A percentile compares a stretch with the other conserved stretches of the same genome.
Conservation (phyloP, 345 rosid genomes). For the Moricandia moricandioides region DNA sequence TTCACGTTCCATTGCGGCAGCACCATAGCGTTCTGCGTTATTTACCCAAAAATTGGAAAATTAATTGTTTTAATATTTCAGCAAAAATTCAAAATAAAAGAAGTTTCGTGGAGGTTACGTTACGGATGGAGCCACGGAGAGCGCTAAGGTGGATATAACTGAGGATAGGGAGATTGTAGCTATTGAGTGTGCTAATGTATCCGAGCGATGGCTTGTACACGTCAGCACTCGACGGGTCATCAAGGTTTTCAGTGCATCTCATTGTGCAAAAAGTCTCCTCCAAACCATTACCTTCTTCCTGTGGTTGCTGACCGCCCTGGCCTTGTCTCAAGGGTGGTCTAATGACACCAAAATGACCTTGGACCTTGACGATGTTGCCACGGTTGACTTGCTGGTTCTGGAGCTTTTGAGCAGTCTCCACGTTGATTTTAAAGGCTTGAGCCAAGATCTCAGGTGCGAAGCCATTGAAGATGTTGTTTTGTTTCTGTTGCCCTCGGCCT, state of each 20-base stretch:
- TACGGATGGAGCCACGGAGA: constrained; percentile 42
- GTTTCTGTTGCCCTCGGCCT: constrained; percentile 27
- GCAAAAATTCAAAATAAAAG: background rate
- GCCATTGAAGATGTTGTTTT: constrained; percentile 56
- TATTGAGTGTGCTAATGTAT: constrained; percentile 46
- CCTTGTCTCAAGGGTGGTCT: constrained; percentile 42
- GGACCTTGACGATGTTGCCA: constrained; percentile 52
- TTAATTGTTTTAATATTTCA: background rate
- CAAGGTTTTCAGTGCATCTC: constrained; percentile 53
- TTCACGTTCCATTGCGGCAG: constrained; percentile 61
- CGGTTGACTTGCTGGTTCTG: constrained; percentile 44
- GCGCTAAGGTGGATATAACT: constrained; percentile 49
- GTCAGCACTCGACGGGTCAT: constrained; percentile 49
- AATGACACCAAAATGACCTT: constrained; percentile 39
- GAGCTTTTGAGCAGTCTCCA: constrained; percentile 43
- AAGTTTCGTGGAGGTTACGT: constrained; percentile 7
- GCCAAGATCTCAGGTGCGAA: constrained; percentile 46
- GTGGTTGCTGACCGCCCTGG: constrained; percentile 15
- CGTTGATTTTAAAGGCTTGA: constrained; percentile 47
- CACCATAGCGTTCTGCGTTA: constrained; percentile 33
- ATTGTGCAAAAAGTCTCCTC: constrained; percentile 65
- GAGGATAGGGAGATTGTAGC: constrained; percentile 58
- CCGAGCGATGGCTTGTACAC: constrained; percentile 49
- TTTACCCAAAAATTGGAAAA: background rate
- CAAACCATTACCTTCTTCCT: constrained; percentile 38